Evolutionary conservation across 108 stramenopile genomes (phyloP).

Genomic region (Pelagomonas calceolata): DNA sequence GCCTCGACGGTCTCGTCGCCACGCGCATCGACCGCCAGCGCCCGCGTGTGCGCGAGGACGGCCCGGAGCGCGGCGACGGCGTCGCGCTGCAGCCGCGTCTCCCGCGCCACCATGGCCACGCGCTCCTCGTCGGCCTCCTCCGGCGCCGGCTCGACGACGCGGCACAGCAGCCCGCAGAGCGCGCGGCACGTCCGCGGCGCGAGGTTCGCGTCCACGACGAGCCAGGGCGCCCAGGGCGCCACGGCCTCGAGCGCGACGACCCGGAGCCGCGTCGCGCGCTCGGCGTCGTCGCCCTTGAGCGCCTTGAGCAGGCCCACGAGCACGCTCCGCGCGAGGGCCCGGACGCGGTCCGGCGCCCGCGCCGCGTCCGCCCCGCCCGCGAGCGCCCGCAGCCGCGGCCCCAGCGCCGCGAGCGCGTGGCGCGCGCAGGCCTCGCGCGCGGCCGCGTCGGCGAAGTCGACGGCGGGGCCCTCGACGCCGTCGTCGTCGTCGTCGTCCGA

Average conservation of each 20-base stretch:
- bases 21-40: not conserved
- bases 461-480: not conserved
- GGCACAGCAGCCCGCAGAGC: not conserved
- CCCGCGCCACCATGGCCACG: not conserved
- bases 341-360: no score
- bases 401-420: not conserved
- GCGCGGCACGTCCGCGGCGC: not conserved
- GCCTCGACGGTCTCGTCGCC: not conserved
- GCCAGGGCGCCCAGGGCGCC: not conserved
- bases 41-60: not conserved
- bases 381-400: not conserved
- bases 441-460: not conserved
- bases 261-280: not conserved
- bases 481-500: not conserved
- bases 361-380: not conserved
- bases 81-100: not conserved
- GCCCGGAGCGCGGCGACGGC: not conserved
- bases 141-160: not conserved
- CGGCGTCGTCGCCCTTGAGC: not conserved
- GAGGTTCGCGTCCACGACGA: not conserved
- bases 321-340: not conserved
- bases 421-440: not conserved
- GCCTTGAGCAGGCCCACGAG: not conserved
- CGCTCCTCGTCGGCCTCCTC: not conserved
- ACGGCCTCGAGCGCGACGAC: not conserved